Conservation (phyloP, 2,329 filamentous ascomycete species). For the Fusarium protoensiforme region DNA sequence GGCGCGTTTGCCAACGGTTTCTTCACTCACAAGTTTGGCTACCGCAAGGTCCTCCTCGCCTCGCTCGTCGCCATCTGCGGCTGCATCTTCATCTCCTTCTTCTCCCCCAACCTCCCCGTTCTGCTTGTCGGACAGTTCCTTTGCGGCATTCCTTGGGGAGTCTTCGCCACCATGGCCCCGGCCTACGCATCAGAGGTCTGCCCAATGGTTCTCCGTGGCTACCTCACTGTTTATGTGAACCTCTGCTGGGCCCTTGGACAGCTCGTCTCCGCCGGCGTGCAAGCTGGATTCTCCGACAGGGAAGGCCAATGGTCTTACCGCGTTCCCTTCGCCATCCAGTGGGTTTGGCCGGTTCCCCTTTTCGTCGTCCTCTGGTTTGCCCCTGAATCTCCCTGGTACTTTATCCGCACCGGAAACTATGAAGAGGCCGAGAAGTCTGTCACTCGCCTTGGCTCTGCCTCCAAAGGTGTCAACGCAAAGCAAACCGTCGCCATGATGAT, state of each 20-base stretch:
- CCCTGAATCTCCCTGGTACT: constrained; percentile 48
- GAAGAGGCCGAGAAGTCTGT: constrained; percentile 58
- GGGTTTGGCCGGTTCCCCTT: constrained; percentile 46
- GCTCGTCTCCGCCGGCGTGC: constrained; percentile 49
- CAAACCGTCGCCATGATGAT: constrained; percentile 65
- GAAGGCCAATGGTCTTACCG: constrained; percentile 47
- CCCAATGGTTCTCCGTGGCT: constrained; percentile 16
- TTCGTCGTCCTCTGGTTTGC: constrained; percentile 41
- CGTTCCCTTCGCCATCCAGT: constrained; percentile 52
- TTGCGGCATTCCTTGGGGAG: constrained; percentile 9
- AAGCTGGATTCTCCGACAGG: constrained; percentile 43
- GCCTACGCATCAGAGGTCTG: constrained; percentile 27
- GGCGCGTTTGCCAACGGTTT: constrained; percentile 23
- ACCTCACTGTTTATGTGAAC: constrained; percentile 46
- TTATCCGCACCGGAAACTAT: constrained; percentile 55
- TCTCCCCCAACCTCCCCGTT: constrained; percentile 36
- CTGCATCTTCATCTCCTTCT: constrained; percentile 31
- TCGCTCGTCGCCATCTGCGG: constrained; percentile 49
- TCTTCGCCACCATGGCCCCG: constrained; percentile 13
- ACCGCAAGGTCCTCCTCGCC: constrained; percentile 62
- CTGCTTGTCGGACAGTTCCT: neutral
- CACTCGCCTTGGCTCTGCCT: constrained; percentile 44
- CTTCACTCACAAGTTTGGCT: constrained; percentile 15
- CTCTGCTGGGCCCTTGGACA: constrained; percentile 44
- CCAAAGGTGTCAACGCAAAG: constrained; percentile 38